Evolutionary conservation across 1,284 basidiomycete species (phyloP).

Genomic region (Trichosporon sp.): DNA sequence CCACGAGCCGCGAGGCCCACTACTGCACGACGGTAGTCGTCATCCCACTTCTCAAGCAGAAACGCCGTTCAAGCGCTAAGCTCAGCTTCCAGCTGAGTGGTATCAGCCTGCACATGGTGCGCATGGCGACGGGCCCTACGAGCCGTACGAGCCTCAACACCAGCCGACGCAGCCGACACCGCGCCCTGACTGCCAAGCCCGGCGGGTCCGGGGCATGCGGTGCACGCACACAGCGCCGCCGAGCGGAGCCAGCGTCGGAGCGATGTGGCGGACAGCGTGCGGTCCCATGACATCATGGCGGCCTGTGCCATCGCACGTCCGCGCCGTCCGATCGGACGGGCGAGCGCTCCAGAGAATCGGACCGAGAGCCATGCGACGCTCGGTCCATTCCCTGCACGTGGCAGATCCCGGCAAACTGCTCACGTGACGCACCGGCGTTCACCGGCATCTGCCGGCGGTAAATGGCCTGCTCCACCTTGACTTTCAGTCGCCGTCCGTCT

Average conservation of each 20-base stretch:
- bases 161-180: not conserved
- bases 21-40: not conserved
- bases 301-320: not conserved
- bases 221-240: not conserved
- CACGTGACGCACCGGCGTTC: not conserved
- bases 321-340: not conserved
- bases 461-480: not conserved
- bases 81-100: not conserved
- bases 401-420: not conserved
- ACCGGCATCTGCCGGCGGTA: slow-evolving; percentile 1
- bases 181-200: not conserved
- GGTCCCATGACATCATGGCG: not conserved
- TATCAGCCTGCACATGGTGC: not conserved
- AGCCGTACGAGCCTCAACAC: not conserved
- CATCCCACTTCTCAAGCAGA: not conserved
- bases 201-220: not conserved
- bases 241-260: not conserved
- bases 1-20: not conserved
- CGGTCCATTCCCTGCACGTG: not conserved
- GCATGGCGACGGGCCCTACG: not conserved
- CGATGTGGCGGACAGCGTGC: not conserved
- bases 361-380: not conserved
- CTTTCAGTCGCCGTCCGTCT: not conserved
- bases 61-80: not conserved
- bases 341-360: not conserved